Evolutionary conservation across 2,329 filamentous ascomycete genomes (phyloP).

Genomic region (Fusarium nelsonii): DNA sequence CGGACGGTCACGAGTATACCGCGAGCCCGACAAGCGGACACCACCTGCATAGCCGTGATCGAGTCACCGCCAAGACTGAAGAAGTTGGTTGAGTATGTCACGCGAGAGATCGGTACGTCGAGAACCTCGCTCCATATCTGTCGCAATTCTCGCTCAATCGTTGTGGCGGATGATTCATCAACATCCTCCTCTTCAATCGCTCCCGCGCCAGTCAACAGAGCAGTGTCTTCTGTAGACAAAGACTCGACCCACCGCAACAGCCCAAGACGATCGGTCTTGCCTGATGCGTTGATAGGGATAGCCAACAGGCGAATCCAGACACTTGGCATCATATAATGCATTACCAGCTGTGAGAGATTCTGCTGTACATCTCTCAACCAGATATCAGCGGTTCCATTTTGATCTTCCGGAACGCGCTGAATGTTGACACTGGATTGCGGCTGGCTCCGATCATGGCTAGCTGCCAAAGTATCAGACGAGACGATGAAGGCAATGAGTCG

Average conservation of each 20-base stretch:
- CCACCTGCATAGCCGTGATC: constrained; percentile 16
- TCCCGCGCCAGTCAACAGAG: background rate
- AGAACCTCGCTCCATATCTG: constrained; percentile 8
- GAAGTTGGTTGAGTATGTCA: constrained; percentile 14
- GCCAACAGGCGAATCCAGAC: background rate
- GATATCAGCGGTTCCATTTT: background rate
- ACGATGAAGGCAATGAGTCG: background rate
- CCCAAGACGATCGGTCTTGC: constrained; percentile 5
- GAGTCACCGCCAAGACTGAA: constrained; percentile 13
- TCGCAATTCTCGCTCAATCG: constrained; percentile 1
- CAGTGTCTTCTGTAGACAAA: background rate
- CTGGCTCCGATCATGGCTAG: background rate
- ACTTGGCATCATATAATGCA: constrained; percentile 11
- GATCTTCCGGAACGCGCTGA: background rate
- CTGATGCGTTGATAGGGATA: constrained; percentile 6
- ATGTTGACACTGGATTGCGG: background rate
- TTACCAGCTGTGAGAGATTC: constrained; percentile 6
- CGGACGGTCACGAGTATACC: constrained; percentile 6
- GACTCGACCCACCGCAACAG: constrained; percentile 1
- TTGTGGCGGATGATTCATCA: constrained; percentile 1
- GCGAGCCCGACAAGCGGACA: constrained; percentile 4
- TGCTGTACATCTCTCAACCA: constrained; percentile 5
- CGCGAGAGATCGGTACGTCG: constrained; percentile 2
- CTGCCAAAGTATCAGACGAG: background rate
- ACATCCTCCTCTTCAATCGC: background rate